Evolutionary conservation across 2,329 filamentous ascomycete species (phyloP).

Genomic region (Fusarium sulawesiense): DNA sequence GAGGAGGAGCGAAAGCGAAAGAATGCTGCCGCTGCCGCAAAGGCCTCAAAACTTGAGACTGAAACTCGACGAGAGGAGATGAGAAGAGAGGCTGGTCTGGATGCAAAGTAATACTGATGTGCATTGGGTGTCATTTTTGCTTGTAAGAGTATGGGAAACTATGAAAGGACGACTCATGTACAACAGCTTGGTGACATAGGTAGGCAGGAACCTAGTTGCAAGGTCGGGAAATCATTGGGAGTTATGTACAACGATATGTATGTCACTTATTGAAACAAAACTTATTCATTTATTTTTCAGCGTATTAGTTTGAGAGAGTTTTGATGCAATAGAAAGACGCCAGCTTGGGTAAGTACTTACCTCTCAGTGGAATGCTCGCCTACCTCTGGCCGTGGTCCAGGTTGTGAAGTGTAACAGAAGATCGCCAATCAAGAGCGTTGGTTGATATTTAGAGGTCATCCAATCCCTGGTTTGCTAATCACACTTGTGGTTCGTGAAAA

Average conservation of each 20-base stretch:
- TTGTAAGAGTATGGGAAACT: slow-evolving; percentile 42
- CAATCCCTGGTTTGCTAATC: background rate
- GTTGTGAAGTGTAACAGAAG: background rate
- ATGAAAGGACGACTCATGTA: slow-evolving; percentile 33
- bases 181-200: slow-evolving; percentile 20
- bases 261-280: slow-evolving; percentile 9
- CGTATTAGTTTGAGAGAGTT: background rate
- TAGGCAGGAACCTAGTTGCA: slow-evolving; percentile 11
- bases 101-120: slow-evolving; percentile 46
- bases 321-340: background rate
- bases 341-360: background rate
- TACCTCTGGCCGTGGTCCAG: background rate
- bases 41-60: slow-evolving; percentile 55
- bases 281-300: background rate
- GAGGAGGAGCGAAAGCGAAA: slow-evolving; percentile 58
- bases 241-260: slow-evolving; percentile 24
- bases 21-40: slow-evolving; percentile 50
- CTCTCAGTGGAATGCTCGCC: background rate
- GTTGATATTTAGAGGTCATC: background rate
- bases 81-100: slow-evolving; percentile 61
- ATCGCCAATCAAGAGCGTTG: background rate
- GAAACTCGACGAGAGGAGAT: slow-evolving; percentile 60
- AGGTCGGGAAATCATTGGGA: slow-evolving; percentile 20
- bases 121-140: slow-evolving; percentile 10
- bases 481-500: background rate